Evolutionary conservation across 2,329 filamentous ascomycete species (phyloP).

Genomic region (Reticulascus tulasneorum): DNA sequence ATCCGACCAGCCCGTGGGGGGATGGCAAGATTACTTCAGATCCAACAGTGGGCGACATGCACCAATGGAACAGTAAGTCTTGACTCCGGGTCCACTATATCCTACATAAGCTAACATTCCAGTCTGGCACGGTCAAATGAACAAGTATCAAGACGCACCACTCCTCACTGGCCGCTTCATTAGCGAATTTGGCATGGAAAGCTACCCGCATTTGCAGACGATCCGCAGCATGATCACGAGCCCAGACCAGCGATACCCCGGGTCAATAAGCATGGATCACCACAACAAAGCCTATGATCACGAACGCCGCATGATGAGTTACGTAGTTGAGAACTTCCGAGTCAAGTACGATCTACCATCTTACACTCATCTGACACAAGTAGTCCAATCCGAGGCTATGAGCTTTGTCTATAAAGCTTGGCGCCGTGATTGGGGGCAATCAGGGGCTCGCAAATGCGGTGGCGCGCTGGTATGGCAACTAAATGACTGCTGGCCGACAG

Average conservation of each 20-base stretch:
- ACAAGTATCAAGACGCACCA: conserved; percentile 73
- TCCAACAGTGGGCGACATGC: conserved; percentile 70
- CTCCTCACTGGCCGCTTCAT: conserved; percentile 71
- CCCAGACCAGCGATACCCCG: conserved; percentile 52
- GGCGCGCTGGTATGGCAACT: conserved; percentile 66
- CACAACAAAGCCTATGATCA: conserved; percentile 81
- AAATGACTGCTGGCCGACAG: conserved; percentile 67
- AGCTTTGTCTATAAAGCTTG: conserved; percentile 49
- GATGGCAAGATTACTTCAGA: conserved; percentile 63
- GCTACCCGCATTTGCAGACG: conserved; percentile 70
- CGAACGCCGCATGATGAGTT: conserved; percentile 69
- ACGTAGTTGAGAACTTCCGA: conserved; percentile 70
- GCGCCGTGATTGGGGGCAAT: conserved; percentile 60
- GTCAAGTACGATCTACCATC: conserved; percentile 55
- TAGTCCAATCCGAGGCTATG: conserved; percentile 51
- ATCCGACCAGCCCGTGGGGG: conserved; percentile 71
- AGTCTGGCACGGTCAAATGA: conserved; percentile 74
- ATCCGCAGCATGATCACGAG: conserved; percentile 61
- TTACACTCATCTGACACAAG: conserved; percentile 68
- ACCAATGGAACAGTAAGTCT: conserved; percentile 65
- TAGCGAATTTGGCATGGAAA: conserved; percentile 80
- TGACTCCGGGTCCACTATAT: neutral
- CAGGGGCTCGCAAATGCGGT: conserved; percentile 54
- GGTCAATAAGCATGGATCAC: conserved; percentile 72
- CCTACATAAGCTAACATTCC: neutral